A percentile compares a stretch with the other conserved stretches of the same genome.
phyloP scores from a whole-genome alignment of 2,329 filamentous ascomycete species.

The Colletotrichum navitas region DNA sequence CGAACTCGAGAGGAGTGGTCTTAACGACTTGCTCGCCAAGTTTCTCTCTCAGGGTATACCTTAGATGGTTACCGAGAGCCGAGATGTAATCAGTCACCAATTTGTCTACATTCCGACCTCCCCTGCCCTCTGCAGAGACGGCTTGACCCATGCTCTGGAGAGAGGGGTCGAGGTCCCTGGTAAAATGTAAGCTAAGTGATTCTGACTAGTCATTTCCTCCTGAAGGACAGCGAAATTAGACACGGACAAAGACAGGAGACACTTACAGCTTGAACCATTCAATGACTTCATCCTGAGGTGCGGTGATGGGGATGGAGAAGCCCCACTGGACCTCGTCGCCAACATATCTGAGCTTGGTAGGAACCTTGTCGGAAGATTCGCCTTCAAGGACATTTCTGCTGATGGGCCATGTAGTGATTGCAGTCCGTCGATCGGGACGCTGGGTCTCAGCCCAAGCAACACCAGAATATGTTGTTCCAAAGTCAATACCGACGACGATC shows the following conservation, averaged over 20 bases:
- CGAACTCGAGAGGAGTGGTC: conserved; percentile 63
- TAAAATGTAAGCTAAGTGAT: not conserved
- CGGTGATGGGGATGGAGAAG: conserved; percentile 59
- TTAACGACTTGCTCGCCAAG: conserved; percentile 58
- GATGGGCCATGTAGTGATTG: conserved; percentile 61
- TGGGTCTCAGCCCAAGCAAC: conserved; percentile 64
- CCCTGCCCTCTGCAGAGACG: conserved; percentile 46
- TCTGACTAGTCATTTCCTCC: too few species aligned
- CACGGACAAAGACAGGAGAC: conserved; percentile 10
- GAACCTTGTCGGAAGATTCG: conserved; percentile 61
- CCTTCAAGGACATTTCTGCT: conserved; percentile 52
- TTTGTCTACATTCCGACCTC: conserved; percentile 53
- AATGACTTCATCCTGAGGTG: conserved; percentile 54
- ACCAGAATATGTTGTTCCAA: conserved; percentile 69
- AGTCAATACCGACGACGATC: conserved; percentile 67
- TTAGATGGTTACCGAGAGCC: conserved; percentile 62
- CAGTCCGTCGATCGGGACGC: conserved; percentile 55
- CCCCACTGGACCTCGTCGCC: conserved; percentile 62
- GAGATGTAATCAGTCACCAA: conserved; percentile 63
- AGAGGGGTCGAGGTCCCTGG: conserved; percentile 54
- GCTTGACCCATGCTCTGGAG: conserved; percentile 50
- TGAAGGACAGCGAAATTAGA: too few species aligned
- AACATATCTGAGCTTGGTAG: conserved; percentile 61
- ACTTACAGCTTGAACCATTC: conserved; percentile 66
- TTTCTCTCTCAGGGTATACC: conserved; percentile 57